These are phyloP conservation scores for Pseudovirgaria hyperparasitica DNA, from an alignment of 2,329 filamentous ascomycete genomes.

Conservation along the genomic window DNA sequence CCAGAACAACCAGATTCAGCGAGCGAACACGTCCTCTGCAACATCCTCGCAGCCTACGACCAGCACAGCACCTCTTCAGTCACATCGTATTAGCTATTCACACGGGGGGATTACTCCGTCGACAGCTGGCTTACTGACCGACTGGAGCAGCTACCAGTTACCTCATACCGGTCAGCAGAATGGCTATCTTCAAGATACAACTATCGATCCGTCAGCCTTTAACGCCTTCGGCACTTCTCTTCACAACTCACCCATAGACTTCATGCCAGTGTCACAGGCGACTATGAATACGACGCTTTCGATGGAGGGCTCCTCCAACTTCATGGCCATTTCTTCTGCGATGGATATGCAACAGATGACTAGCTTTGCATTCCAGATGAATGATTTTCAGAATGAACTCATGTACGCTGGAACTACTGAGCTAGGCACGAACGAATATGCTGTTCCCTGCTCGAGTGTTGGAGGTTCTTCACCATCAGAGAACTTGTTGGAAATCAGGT, in stretches of 20 bases:
- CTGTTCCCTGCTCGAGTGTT: constrained; percentile 24
- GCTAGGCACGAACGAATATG: constrained; percentile 8
- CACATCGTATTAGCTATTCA: constrained; percentile 18
- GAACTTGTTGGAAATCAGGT: constrained; percentile 75
- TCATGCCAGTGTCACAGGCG: constrained; percentile 29
- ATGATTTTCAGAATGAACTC: constrained; percentile 63
- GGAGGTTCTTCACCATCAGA: constrained; percentile 57
- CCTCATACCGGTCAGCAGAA: constrained; percentile 19
- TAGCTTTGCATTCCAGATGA: constrained; percentile 22
- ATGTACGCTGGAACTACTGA: constrained; percentile 30
- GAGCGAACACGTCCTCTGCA: constrained; percentile 15
- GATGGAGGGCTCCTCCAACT: constrained; percentile 25
- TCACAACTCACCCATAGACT: constrained; percentile 34
- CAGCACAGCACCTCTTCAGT: constrained; percentile 21
- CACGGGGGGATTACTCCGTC: constrained; percentile 19
- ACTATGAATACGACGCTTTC: constrained; percentile 25
- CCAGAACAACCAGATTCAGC: constrained; percentile 12
- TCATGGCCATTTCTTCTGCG: constrained; percentile 28
- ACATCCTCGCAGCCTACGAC: constrained; percentile 14
- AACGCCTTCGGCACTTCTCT: constrained; percentile 27
- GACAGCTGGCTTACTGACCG: constrained; percentile 21
- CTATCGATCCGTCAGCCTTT: constrained; percentile 22
- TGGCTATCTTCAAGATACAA: constrained; percentile 16
- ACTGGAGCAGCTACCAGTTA: constrained; percentile 32
- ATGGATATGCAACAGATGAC: constrained; percentile 28